These are phyloP conservation scores for Cystobasidium ongulense DNA, from an alignment of 768 basidiomycete genomes.

Conservation along the genomic window DNA sequence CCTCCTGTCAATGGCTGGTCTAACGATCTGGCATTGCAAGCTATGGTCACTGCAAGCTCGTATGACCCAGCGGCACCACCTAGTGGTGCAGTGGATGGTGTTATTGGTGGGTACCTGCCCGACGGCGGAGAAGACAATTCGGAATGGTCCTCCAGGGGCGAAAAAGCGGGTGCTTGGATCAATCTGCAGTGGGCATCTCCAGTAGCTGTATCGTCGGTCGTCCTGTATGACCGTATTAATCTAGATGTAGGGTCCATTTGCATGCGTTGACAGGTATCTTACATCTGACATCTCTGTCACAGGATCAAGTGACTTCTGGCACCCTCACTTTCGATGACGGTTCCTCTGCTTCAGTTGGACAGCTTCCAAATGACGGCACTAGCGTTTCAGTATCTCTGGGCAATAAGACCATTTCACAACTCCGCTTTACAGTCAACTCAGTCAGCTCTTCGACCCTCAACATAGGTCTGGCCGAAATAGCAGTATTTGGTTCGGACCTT, in stretches of 20 bases:
- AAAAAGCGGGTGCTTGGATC: conserved; percentile 19
- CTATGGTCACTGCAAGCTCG: conserved; percentile 26
- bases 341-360: conserved; percentile 28
- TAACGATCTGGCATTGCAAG: conserved; percentile 7
- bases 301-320: conserved; percentile 32
- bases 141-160: conserved; percentile 29
- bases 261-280: neutral
- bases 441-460: conserved; percentile 27
- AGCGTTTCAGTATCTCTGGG: neutral
- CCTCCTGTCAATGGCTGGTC: neutral
- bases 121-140: conserved; percentile 16
- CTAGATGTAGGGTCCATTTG: conserved; percentile 3
- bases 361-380: conserved; percentile 36
- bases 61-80: neutral
- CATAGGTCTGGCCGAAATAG: conserved; percentile 34
- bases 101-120: conserved; percentile 34
- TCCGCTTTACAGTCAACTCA: conserved; percentile 28
- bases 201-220: neutral
- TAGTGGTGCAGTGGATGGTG: conserved; percentile 33
- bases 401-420: conserved; percentile 27
- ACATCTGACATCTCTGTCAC: conserved; percentile 24
- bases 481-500: conserved; percentile 11
- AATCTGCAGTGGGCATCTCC: conserved; percentile 19
- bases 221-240: conserved; percentile 35
- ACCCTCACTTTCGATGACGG: conserved; percentile 34